Percentiles rank a stretch among this genome's conserved stretches.
These are phyloP conservation scores for Massarina eburnea DNA, from an alignment of 2,329 filamentous ascomycete genomes.

Conservation along the genomic window DNA sequence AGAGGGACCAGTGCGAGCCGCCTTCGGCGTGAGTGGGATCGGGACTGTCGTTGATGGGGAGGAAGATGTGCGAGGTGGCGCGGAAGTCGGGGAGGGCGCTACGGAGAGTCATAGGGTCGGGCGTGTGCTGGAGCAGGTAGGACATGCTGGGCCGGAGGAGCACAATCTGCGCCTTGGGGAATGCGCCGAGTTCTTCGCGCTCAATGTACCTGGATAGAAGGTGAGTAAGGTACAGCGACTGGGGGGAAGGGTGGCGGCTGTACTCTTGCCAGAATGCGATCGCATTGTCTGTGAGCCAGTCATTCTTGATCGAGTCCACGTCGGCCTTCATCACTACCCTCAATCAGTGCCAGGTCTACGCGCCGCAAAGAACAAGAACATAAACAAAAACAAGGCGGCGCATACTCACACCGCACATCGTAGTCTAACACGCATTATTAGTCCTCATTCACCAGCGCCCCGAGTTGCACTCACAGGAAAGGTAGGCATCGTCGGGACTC, in stretches of 20 bases:
- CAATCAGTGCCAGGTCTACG: slow-evolving; percentile 18
- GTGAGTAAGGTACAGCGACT: slow-evolving; percentile 3
- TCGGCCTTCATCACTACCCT: slow-evolving; percentile 80
- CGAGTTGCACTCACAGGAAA: slow-evolving; percentile 62
- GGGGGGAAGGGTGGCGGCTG: slow-evolving; percentile 2
- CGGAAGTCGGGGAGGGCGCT: slow-evolving; percentile 79
- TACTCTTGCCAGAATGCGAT: slow-evolving; percentile 99
- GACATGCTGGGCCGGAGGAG: slow-evolving; percentile 92
- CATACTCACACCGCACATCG: slow-evolving; percentile 63
- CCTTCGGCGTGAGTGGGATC: slow-evolving; percentile 80
- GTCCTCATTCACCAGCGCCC: neutral
- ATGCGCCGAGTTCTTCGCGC: slow-evolving; percentile 78
- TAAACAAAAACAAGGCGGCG: no score
- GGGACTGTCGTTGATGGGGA: slow-evolving; percentile 91
- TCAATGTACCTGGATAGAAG: slow-evolving; percentile 69
- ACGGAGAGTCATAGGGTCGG: slow-evolving; percentile 57
- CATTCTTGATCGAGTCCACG: slow-evolving; percentile 81
- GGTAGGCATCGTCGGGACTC: slow-evolving; percentile 66
- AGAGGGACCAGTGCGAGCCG: slow-evolving; percentile 90
- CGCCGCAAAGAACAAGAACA: slow-evolving; percentile 13
- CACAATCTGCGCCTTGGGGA: slow-evolving; percentile 81
- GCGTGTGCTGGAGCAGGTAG: slow-evolving; percentile 80
- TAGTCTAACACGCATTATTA: slow-evolving; percentile 53
- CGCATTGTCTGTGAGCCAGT: slow-evolving; percentile 97
- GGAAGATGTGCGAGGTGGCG: slow-evolving; percentile 85